These are phyloP conservation scores for Zalerion maritima DNA, from an alignment of 495 filamentous ascomycete species.

Conservation along the genomic window DNA sequence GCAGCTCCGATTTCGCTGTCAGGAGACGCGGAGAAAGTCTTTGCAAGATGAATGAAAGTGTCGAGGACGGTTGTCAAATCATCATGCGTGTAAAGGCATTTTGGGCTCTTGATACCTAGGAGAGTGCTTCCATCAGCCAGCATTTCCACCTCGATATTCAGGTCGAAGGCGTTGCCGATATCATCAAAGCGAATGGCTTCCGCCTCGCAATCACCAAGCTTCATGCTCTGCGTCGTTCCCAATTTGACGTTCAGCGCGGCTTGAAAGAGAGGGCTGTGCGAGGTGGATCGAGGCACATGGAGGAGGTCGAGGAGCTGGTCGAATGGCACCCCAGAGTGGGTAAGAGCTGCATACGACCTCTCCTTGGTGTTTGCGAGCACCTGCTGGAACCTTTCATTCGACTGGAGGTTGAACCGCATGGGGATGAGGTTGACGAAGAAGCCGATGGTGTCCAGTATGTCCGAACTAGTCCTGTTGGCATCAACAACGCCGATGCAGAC, in stretches of 20 bases:
- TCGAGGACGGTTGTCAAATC: no score
- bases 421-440: constrained; percentile 35
- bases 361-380: constrained; percentile 4
- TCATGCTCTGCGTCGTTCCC: no score
- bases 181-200: no score
- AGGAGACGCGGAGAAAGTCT: no score
- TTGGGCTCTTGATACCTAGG: no score
- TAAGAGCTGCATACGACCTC: constrained; percentile 7
- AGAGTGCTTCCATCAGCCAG: no score
- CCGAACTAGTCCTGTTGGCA: constrained; percentile 19
- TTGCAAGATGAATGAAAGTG: no score
- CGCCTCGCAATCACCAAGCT: no score
- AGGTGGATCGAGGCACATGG: constrained; percentile 1
- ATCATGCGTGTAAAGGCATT: no score
- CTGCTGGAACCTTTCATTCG: constrained; percentile 5
- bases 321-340: constrained; percentile 18
- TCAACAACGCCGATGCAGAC: constrained; percentile 25
- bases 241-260: constrained; percentile 9
- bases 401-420: constrained; percentile 15
- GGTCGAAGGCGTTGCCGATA: no score
- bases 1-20: no score
- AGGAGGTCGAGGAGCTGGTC: constrained; percentile 18
- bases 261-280: constrained; percentile 10
- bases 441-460: constrained; percentile 23
- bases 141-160: no score